Evolutionary conservation across 179 eudicot genomes (phyloP), one percentile per base, ranked within the genome.

Genomic region (Spinacia oleracea): DNA sequence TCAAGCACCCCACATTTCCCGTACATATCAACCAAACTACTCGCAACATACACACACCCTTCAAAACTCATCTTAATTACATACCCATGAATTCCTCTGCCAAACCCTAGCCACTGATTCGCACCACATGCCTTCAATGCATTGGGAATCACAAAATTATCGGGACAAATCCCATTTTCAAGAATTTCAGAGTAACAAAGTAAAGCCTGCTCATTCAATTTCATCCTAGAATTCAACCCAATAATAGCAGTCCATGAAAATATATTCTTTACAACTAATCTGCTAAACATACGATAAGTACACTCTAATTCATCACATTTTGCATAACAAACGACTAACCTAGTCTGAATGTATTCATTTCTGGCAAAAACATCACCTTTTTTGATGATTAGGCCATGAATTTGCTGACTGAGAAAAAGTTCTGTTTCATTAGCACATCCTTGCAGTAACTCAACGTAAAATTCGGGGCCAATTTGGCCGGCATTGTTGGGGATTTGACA

Each of bases 21-120:
- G 78, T 90, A 90, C 93, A 90, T 90, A 80, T 84, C 91, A 71
- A 90, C 85, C 70, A 90, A 82, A 82, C 89, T 86, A 80, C 90
- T 89, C 40, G 84, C 87, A 29, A 84, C 89, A 88, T 81, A 88
- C 16, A 88, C 85, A 84, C 93, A 85, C 2, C 60, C 82, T 51
- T 50, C 81, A 72, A 85, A 84, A 53, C 91, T 88, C 78, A 80
- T 23, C 42, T 90, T 90, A 32, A 83, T 50, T 45, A 78, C 85
- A 87, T 87, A 82, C 50, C 90, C 90, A 83, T 90, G 93, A 76
- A 88, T 79, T 27, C 88, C 88, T 75, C 78, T 90, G 53, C 93
- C 89, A 80, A 88, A 81, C 23, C 60, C 78, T 53, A 81, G 65
- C 77, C 48, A 51, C 11, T 77, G 70, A 64, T 75, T 29, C 60